phyloP scores from a whole-genome alignment of 2,329 filamentous ascomycete genomes.

The Apiospora sp. region DNA sequence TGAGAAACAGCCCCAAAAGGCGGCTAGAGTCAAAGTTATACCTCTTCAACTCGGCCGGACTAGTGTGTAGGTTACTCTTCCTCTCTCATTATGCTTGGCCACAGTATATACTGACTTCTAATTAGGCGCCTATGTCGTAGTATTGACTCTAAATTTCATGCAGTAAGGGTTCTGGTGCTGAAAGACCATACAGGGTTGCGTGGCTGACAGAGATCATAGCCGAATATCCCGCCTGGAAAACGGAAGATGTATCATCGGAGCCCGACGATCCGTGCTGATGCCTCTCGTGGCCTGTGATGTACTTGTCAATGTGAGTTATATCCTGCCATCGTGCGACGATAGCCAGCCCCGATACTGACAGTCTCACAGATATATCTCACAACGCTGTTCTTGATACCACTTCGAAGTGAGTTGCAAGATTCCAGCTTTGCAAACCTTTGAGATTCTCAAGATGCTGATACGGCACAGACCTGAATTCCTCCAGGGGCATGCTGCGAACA shows the following conservation, averaged over 20 bases:
- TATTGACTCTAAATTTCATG: conserved; percentile 66
- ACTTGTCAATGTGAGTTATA: conserved; percentile 57
- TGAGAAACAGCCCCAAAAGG: conserved; percentile 58
- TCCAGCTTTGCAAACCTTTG: not conserved
- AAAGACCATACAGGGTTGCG: no score
- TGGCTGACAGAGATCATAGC: conserved; percentile 41
- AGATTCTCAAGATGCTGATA: not conserved
- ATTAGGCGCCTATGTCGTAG: conserved; percentile 50
- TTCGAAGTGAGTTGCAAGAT: conserved; percentile 55
- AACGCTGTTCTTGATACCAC: conserved; percentile 66
- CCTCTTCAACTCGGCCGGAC: conserved; percentile 67
- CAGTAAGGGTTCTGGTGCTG: conserved; percentile 54
- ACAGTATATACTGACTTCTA: conserved; percentile 29
- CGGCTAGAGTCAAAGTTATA: conserved; percentile 66
- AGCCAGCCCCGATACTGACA: conserved; percentile 8
- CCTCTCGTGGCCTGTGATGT: conserved; percentile 69
- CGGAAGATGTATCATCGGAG: conserved; percentile 68
- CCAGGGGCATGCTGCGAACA: conserved; percentile 54
- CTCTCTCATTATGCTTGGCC: not conserved
- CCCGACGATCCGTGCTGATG: conserved; percentile 65
- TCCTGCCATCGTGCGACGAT: not conserved
- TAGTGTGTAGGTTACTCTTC: conserved; percentile 51
- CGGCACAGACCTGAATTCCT: conserved; percentile 60
- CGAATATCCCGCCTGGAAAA: conserved; percentile 64
- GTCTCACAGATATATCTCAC: conserved; percentile 62